These are phyloP conservation scores for Teratosphaeria gauchensis DNA, from an alignment of 2,329 filamentous ascomycete genomes.

Conservation along the genomic window DNA sequence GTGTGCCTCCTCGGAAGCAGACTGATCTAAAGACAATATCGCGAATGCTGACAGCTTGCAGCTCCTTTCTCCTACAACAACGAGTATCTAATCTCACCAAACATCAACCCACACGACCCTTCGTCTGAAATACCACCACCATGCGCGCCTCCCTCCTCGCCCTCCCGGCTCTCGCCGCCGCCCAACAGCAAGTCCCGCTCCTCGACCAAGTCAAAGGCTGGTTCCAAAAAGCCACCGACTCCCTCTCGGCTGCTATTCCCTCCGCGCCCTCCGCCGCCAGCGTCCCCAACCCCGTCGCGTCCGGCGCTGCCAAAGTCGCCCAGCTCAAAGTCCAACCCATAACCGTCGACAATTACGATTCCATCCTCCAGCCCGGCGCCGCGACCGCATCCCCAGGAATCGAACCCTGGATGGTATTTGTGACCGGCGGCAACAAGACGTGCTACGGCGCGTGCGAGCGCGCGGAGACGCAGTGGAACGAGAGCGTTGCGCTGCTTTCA, in stretches of 20 bases:
- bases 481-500: constrained; percentile 45
- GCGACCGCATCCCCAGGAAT: constrained; percentile 48
- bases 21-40: not conserved
- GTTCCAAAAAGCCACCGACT: constrained; percentile 46
- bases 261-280: constrained; percentile 13
- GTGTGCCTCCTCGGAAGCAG: not conserved
- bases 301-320: constrained; percentile 41
- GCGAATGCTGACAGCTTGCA: not conserved
- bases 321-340: constrained; percentile 46
- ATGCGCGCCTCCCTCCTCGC: constrained; percentile 48
- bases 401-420: constrained; percentile 66
- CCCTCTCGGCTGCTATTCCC: constrained; percentile 44
- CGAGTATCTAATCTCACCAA: not conserved
- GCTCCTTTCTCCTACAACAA: not conserved
- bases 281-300: constrained; percentile 38
- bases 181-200: constrained; percentile 51
- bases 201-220: constrained; percentile 47
- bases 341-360: constrained; percentile 61
- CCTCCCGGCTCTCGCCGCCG: constrained; percentile 41
- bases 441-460: constrained; percentile 61
- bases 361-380: constrained; percentile 54
- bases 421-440: constrained; percentile 69
- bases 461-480: constrained; percentile 52
- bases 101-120: not conserved
- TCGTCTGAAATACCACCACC: constrained; percentile 9